These are phyloP conservation scores for Bauhinia variegata DNA, from an alignment of 306 rosid species.

Conservation along the genomic window DNA sequence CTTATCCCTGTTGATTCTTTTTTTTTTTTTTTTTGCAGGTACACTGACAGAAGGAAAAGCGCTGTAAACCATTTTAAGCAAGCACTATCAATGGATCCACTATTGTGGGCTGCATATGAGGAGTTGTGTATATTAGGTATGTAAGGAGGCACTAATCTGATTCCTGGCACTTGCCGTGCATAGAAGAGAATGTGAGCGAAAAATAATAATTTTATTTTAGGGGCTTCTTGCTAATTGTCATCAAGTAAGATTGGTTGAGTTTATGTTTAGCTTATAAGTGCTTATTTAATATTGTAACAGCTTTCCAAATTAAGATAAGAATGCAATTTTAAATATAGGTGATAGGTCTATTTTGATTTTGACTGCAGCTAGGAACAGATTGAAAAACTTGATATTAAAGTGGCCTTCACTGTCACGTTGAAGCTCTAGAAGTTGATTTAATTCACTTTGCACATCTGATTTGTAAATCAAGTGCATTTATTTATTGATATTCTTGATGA, in stretches of 20 bases:
- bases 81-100: conserved; percentile 57
- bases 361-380: neutral
- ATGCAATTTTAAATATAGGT: conserved; percentile 1
- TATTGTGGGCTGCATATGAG: conserved; percentile 86
- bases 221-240: conserved; percentile 11
- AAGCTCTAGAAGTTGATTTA: neutral
- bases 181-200: conserved; percentile 6
- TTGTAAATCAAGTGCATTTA: neutral
- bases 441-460: neutral
- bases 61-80: conserved; percentile 60
- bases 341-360: conserved; percentile 9
- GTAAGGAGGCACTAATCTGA: conserved; percentile 39
- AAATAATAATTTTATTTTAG: conserved; percentile 3
- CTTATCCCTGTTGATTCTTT: neutral
- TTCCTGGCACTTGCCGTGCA: conserved; percentile 7
- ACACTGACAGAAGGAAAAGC: conserved; percentile 65
- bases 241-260: neutral
- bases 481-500: neutral
- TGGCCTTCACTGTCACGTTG: neutral
- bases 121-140: conserved; percentile 92
- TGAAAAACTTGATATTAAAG: neutral
- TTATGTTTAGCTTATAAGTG: conserved; percentile 21
- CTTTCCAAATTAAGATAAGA: neutral
- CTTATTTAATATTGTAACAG: no score
- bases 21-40: conserved; percentile 43